A percentile compares a stretch with the other conserved stretches of the same genome.
These are phyloP conservation scores for Umbelopsis vinacea DNA, from an alignment of 192 early-diverging fungal species.

Conservation along the genomic window DNA sequence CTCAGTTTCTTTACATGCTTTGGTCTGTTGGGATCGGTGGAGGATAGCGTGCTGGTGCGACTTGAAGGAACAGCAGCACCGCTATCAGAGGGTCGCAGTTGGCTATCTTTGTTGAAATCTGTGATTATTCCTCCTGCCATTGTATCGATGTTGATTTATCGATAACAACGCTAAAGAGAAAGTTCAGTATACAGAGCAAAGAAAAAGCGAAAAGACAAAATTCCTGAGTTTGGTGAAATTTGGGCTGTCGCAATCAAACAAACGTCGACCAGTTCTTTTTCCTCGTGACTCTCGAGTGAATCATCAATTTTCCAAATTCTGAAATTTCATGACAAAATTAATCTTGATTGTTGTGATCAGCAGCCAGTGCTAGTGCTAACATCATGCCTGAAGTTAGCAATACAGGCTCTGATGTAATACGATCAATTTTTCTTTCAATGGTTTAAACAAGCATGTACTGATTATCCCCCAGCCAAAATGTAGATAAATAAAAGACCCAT, in stretches of 20 bases:
- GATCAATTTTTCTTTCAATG: no score
- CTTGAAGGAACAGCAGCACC: neutral
- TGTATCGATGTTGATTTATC: neutral
- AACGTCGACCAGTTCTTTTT: neutral
- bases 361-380: no score
- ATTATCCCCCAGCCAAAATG: no score
- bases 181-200: neutral
- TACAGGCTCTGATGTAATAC: no score
- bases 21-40: neutral
- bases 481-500: no score
- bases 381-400: no score
- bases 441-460: no score
- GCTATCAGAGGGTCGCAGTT: neutral
- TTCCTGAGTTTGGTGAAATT: neutral
- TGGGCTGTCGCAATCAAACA: neutral
- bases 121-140: neutral
- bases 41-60: conserved; percentile 2
- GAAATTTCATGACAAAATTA: no score
- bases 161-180: neutral
- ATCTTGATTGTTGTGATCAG: no score
- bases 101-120: neutral
- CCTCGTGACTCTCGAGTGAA: neutral
- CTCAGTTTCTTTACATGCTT: neutral
- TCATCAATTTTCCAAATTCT: no score
- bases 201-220: neutral